Evolutionary conservation across 2,329 filamentous ascomycete genomes (phyloP).

Genomic region (Aphanoascus verrucosus): DNA sequence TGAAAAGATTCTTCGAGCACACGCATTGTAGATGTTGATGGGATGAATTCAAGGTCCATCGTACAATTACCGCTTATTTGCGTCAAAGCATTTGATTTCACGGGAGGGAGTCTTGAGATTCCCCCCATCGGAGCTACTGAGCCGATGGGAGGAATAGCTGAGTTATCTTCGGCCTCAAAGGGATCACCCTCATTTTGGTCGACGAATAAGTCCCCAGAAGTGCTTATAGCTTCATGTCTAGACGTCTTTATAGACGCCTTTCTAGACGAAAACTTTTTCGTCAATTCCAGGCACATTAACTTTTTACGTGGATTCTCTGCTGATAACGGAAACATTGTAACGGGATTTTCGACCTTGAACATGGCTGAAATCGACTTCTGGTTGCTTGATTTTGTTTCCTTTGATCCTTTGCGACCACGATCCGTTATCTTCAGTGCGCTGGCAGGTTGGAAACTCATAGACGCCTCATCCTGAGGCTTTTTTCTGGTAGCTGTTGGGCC

Average conservation of each 20-base stretch:
- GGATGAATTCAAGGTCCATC: constrained; percentile 2
- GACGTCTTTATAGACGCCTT: neutral
- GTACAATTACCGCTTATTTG: neutral
- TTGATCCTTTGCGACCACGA: neutral
- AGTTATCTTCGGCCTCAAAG: neutral
- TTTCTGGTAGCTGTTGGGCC: neutral
- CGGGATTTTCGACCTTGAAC: constrained; percentile 20
- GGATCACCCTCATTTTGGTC: neutral
- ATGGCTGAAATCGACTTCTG: constrained; percentile 12
- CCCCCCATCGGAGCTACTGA: neutral
- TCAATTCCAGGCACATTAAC: constrained; percentile 33
- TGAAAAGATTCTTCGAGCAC: constrained; percentile 10
- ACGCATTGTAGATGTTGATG: constrained; percentile 10
- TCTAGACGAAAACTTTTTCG: neutral
- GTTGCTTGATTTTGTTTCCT: neutral
- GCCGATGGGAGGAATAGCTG: too few species aligned
- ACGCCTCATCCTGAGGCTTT: neutral
- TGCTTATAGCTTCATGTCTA: neutral
- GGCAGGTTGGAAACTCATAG: constrained; percentile 7
- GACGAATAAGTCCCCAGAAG: neutral
- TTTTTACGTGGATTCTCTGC: constrained; percentile 33
- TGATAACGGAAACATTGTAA: constrained; percentile 25
- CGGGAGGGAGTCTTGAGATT: neutral
- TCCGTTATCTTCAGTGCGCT: constrained; percentile 9
- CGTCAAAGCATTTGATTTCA: neutral